A percentile compares a stretch with the other conserved stretches of the same genome.
Evolutionary conservation across 306 rosid genomes (phyloP).

Genomic region (Alnus glutinosa): DNA sequence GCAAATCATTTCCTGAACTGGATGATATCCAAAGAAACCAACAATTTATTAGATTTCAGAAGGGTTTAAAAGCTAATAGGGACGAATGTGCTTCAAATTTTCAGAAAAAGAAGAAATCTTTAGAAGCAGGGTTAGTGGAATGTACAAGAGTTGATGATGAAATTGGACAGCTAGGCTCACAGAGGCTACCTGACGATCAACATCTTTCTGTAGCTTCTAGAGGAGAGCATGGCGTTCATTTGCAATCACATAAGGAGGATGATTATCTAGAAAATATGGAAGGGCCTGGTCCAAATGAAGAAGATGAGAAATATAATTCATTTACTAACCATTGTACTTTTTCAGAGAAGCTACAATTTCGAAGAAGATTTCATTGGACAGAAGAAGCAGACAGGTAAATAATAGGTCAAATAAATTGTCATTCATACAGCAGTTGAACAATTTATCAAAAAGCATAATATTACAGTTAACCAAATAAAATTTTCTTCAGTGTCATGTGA

Average conservation of each 20-base stretch:
- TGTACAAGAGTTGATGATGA: slow-evolving; percentile 41
- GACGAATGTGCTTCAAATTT: slow-evolving; percentile 41
- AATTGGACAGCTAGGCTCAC: slow-evolving; percentile 35
- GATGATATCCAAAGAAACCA: slow-evolving; percentile 63
- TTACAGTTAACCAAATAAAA: no score
- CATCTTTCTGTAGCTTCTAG: slow-evolving; percentile 31
- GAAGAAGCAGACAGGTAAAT: slow-evolving; percentile 86
- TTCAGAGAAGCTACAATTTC: slow-evolving; percentile 57
- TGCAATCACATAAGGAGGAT: slow-evolving; percentile 44
- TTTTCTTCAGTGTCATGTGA: no score
- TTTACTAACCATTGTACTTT: slow-evolving; percentile 38
- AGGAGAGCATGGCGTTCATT: slow-evolving; percentile 33
- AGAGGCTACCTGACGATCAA: slow-evolving; percentile 36
- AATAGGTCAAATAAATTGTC: background rate
- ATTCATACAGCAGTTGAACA: background rate
- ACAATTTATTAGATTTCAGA: slow-evolving; percentile 45
- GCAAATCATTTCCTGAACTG: slow-evolving; percentile 60
- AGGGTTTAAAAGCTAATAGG: slow-evolving; percentile 9
- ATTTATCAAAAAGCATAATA: background rate
- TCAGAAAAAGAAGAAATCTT: slow-evolving; percentile 35
- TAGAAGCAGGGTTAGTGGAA: slow-evolving; percentile 47
- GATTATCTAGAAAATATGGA: slow-evolving; percentile 37
- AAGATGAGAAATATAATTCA: slow-evolving; percentile 41
- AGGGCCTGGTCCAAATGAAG: slow-evolving; percentile 32
- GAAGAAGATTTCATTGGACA: slow-evolving; percentile 76